Evolutionary conservation across 2,329 filamentous ascomycete genomes (phyloP).

Genomic region (Sarocladiaceae sp.): DNA sequence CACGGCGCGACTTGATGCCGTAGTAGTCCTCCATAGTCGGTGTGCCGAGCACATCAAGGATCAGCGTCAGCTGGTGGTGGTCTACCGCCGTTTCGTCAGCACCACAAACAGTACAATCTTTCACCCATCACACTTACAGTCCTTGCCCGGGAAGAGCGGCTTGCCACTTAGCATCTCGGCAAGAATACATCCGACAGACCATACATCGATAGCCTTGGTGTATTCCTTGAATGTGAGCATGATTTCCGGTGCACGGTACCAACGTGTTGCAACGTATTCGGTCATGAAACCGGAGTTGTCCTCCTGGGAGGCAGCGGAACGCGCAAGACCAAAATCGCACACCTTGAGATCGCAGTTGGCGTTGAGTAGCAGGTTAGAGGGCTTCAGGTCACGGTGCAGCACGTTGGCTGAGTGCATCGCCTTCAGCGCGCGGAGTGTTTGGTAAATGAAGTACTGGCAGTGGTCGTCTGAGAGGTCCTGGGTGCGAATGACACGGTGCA

Average conservation of each 20-base stretch:
- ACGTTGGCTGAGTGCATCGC: constrained; percentile 99
- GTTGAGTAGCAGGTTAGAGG: constrained; percentile 93
- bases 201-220: constrained; percentile 98
- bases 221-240: constrained; percentile 99
- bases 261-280: constrained; percentile 98
- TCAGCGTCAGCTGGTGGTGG: constrained; percentile 95
- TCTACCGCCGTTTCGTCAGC: constrained; percentile 47
- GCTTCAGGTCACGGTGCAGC: constrained; percentile 94
- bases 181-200: constrained; percentile 97
- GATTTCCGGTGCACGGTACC: constrained; percentile 98
- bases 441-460: constrained; percentile 99
- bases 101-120: background rate
- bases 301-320: constrained; percentile 93
- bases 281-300: constrained; percentile 99
- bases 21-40: constrained; percentile 99
- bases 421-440: constrained; percentile 94
- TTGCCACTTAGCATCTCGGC: constrained; percentile 99
- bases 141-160: constrained; percentile 95
- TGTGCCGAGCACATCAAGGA: constrained; percentile 93
- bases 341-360: constrained; percentile 99
- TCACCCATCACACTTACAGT: constrained; percentile 61
- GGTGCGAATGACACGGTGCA: constrained; percentile 98
- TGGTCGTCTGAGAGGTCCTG: constrained; percentile 98
- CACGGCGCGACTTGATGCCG: constrained; percentile 96
- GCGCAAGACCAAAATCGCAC: constrained; percentile 94